Base-by-base conservation (phyloP, 2,329 filamentous ascomycete species). In the Monascus ruber region DNA sequence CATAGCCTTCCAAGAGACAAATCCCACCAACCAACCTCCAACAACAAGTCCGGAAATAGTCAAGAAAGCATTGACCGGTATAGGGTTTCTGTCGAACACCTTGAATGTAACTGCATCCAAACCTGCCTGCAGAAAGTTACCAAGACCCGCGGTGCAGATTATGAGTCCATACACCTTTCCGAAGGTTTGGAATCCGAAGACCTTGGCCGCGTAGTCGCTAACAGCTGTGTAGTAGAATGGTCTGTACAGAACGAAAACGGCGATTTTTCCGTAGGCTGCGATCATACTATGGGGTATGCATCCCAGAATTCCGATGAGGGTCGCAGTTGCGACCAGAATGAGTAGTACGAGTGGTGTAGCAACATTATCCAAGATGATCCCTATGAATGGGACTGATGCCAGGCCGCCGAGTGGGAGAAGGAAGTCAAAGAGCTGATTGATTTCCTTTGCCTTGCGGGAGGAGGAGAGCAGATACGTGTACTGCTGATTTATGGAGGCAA, bases 151-250 rank as follows among this genome's bases (percentile, higher is more conserved):
- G 1, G 91, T 65, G 61, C 85, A 93, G 50, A 94, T 94, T 48
- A 94, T 83, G 17, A 88, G 72, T 7, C 87, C 87, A 61, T 94
- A 94, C n/a, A 95, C 86, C 41, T 85, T 94, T 34, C 87, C 88
- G 50, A 94, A 94, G 0, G 86, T 94, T 44, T 79, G 74, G 64
- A 94, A 94, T 10, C 87, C 87, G 58, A 94, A 94, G 29, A 94
- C 86, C 64, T 94, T 94, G 44, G 85, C 86, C 17, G 78, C 76
- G 60, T 93, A 94, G 64, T 94, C 87, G 42, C 81, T 87, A 6
- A 94, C 83, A 2, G 85, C 77, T 0, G 86, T 91, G 63, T 94
- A 94, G 64, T 91, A 94, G 41, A 94, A 81, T 0, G 86, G 86
- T 0, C 87, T 75, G 58, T 91, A 93, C 9, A 91, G 59, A 11